phyloP scores from a whole-genome alignment of 2,329 filamentous ascomycete species.

The Anthostomella pinea region DNA sequence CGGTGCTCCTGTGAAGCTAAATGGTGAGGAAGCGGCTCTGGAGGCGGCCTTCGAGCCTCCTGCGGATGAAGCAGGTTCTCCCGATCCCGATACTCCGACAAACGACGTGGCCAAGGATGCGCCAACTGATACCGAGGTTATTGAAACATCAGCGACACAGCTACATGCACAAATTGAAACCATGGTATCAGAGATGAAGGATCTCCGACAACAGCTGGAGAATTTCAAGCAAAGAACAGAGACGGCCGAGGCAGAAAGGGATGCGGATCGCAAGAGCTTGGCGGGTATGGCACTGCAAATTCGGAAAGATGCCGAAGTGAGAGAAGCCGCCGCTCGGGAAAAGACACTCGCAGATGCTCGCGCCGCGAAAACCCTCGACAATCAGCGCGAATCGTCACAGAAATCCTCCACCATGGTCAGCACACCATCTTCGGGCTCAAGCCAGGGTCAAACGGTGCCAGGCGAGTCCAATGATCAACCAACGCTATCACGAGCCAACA shows the following conservation, averaged over 20 bases:
- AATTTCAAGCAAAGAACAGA: constrained; percentile 75
- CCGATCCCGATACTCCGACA: constrained; percentile 18
- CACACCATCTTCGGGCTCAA: constrained; percentile 25
- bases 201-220: constrained; percentile 77
- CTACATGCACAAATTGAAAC: constrained; percentile 71
- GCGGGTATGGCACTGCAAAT: constrained; percentile 87
- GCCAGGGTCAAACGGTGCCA: constrained; percentile 21
- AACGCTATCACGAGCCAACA: constrained; percentile 47
- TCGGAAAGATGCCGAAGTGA: constrained; percentile 62
- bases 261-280: constrained; percentile 68
- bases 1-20: constrained; percentile 33
- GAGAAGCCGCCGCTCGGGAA: constrained; percentile 42
- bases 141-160: constrained; percentile 36
- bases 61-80: constrained; percentile 27
- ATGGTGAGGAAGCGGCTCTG: constrained; percentile 38
- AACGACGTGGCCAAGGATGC: constrained; percentile 19
- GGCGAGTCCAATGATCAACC: constrained; percentile 39
- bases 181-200: constrained; percentile 77
- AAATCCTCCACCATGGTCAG: constrained; percentile 15
- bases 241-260: constrained; percentile 73
- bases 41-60: constrained; percentile 48
- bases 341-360: constrained; percentile 35
- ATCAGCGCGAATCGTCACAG: constrained; percentile 15
- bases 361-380: constrained; percentile 22
- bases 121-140: constrained; percentile 33